Percentiles rank a stretch among this genome's conserved stretches.
These are phyloP conservation scores for Ambispora gerdemannii DNA, from an alignment of 192 early-diverging fungal genomes.

Conservation along the genomic window DNA sequence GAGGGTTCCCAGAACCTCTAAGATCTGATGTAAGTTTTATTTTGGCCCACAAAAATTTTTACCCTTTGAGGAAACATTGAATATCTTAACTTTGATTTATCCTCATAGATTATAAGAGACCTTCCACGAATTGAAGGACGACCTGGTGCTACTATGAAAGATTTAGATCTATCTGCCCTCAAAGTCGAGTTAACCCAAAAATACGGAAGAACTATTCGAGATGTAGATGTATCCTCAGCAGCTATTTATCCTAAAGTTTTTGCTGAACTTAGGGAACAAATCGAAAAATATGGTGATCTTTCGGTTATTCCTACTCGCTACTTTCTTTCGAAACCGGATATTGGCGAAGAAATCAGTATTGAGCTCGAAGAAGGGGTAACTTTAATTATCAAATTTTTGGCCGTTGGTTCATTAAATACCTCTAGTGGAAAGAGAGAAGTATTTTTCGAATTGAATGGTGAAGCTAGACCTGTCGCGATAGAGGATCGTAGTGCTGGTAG, in stretches of 20 bases:
- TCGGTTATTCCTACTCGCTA: conserved; percentile 87
- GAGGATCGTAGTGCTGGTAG: conserved; percentile 57
- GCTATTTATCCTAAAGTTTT: conserved; percentile 95
- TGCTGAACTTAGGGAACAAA: conserved; percentile 70
- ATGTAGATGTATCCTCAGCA: conserved; percentile 82
- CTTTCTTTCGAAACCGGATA: conserved; percentile 81
- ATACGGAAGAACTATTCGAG: conserved; percentile 77
- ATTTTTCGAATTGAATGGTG: conserved; percentile 95
- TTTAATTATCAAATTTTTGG: conserved; percentile 85
- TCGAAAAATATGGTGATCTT: conserved; percentile 82
- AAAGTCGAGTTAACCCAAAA: conserved; percentile 76
- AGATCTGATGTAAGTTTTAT: conserved; percentile 46
- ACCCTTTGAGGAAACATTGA: neutral
- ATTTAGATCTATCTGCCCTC: conserved; percentile 74
- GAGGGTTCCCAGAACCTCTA: conserved; percentile 91
- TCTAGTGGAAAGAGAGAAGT: conserved; percentile 79
- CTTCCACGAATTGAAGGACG: conserved; percentile 75
- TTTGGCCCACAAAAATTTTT: neutral
- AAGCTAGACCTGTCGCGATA: conserved; percentile 81
- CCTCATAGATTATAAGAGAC: conserved; percentile 68
- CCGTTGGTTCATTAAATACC: conserved; percentile 81
- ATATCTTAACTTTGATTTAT: neutral
- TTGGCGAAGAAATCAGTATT: conserved; percentile 88
- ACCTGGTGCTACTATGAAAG: conserved; percentile 76
- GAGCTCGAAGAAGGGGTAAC: conserved; percentile 85